Evolutionary conservation across 83 land plant species (phyloP), one percentile per base, ranked within the genome.

Genomic region (Diphasiastrum complanatum): DNA sequence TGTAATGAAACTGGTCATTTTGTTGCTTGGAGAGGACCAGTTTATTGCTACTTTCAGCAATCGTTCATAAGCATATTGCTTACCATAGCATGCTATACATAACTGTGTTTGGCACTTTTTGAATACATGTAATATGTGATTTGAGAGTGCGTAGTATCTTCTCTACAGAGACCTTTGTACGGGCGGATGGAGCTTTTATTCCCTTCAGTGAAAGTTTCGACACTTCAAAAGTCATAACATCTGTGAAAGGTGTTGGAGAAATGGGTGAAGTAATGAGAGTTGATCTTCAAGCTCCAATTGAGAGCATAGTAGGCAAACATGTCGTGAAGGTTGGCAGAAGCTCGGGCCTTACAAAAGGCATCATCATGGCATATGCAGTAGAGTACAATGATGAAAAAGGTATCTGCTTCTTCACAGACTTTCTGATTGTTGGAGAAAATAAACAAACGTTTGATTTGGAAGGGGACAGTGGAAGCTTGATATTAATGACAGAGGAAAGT

Each of bases 331-430:
- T 89, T 2, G 95, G 95, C 35, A 74, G 95, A 47, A 89, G 95
- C 69, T 89, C 95, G 14, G 95, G 91, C 4, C 51, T 89, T 53
- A 89, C 92, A 25, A 83, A 80, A 55, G 96, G 96, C 26, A 78
- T 84, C 25, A 75, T 89, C 54, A 70, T 83, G 88, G 88, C 92
- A 0, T 89, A 89, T 68, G 87, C 96, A 3, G 79, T 89, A 2
- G 96, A 89, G 58, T 89, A 89, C 66, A 89, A 86, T 73, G 91
- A 89, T 63, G 91, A 86, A 46, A 89, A 89, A 69, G 91, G 96
- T 43, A 82, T 83, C 33, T 85, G 91, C 75, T 89, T 85, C 57
- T 77, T 85, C 51, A 86, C 85, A 6, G 92, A 89, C 61, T 83
- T 89, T 60, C 88, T 85, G 3, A 86, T 89, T 34, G 91, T 89